These are phyloP conservation scores for Rhodamnia rubescens DNA, from an alignment of 345 rosid genomes.

Conservation along the genomic window DNA sequence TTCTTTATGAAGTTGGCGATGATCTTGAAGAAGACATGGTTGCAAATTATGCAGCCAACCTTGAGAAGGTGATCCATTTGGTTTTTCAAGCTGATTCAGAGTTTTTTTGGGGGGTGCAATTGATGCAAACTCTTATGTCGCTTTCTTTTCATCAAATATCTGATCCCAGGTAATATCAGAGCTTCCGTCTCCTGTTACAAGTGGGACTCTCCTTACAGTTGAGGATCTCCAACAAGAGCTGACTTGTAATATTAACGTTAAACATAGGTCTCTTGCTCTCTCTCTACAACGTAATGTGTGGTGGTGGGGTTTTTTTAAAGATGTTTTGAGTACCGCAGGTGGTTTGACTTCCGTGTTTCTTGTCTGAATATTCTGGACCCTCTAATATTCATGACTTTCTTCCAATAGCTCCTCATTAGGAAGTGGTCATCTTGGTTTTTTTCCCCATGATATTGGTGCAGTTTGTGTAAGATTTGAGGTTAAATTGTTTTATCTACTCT, in stretches of 20 bases:
- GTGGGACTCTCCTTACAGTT: conserved; percentile 58
- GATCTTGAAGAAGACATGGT: conserved; percentile 79
- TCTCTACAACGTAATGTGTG: not conserved
- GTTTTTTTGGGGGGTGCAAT: not conserved
- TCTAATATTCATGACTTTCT: not conserved
- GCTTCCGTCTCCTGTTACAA: conserved; percentile 69
- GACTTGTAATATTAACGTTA: conserved; percentile 69
- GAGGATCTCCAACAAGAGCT: conserved; percentile 95
- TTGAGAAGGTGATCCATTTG: conserved; percentile 59
- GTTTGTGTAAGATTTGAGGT: not conserved
- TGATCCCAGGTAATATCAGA: conserved; percentile 50
- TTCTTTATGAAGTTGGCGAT: conserved; percentile 96
- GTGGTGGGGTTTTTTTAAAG: not conserved
- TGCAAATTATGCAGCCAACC: conserved; percentile 75
- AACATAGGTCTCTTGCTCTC: conserved; percentile 58
- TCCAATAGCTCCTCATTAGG: not conserved
- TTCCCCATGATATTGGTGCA: not conserved
- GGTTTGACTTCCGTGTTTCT: not conserved
- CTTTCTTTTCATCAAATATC: not conserved
- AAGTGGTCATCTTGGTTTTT: not conserved
- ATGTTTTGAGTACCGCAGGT: not conserved
- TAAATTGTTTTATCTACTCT: not conserved
- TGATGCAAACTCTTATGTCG: not conserved
- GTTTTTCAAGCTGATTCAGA: not conserved
- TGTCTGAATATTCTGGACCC: not conserved